These are phyloP conservation scores for Protomyces macrosporus DNA, from an alignment of 1,139 yeast species.

Conservation along the genomic window DNA sequence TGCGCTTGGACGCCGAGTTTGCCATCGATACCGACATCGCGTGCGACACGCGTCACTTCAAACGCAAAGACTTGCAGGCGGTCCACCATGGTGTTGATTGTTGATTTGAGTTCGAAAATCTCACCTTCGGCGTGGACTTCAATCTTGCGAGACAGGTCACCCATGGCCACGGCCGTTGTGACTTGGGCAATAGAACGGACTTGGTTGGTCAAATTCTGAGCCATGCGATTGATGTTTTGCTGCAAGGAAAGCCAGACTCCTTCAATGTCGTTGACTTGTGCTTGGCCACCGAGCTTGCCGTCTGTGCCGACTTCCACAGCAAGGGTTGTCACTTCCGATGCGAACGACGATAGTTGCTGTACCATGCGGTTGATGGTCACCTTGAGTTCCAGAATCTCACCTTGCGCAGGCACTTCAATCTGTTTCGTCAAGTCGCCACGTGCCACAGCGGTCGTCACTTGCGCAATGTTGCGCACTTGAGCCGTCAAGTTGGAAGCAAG, in stretches of 20 bases:
- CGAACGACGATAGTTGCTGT: slow-evolving; percentile 80
- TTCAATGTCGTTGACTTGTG: slow-evolving; percentile 85
- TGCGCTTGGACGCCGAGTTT: slow-evolving; percentile 88
- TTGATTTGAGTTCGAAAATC: slow-evolving; percentile 33
- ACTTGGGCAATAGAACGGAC: slow-evolving; percentile 87
- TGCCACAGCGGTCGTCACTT: slow-evolving; percentile 90
- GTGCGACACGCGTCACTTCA: slow-evolving; percentile 83
- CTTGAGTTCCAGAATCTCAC: slow-evolving; percentile 81
- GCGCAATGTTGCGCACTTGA: slow-evolving; percentile 83
- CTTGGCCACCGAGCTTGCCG: slow-evolving; percentile 87
- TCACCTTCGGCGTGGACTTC: slow-evolving; percentile 84
- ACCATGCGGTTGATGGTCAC: slow-evolving; percentile 85
- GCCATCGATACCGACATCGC: slow-evolving; percentile 91
- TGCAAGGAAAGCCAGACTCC: slow-evolving; percentile 93
- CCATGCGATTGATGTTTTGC: slow-evolving; percentile 85
- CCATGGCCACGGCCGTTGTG: slow-evolving; percentile 88
- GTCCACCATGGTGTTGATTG: slow-evolving; percentile 67
- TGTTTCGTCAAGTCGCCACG: slow-evolving; percentile 79
- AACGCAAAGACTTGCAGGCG: slow-evolving; percentile 80
- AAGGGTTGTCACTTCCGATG: slow-evolving; percentile 79
- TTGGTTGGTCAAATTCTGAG: slow-evolving; percentile 79
- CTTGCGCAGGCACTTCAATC: slow-evolving; percentile 84
- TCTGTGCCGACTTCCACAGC: slow-evolving; percentile 87
- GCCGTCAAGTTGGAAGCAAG: slow-evolving; percentile 84
- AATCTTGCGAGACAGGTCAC: slow-evolving; percentile 80